Evolutionary conservation across 192 early-diverging fungal species (phyloP), one percentile per base, ranked within the genome.

Genomic region (Umbelopsis isabellina): DNA sequence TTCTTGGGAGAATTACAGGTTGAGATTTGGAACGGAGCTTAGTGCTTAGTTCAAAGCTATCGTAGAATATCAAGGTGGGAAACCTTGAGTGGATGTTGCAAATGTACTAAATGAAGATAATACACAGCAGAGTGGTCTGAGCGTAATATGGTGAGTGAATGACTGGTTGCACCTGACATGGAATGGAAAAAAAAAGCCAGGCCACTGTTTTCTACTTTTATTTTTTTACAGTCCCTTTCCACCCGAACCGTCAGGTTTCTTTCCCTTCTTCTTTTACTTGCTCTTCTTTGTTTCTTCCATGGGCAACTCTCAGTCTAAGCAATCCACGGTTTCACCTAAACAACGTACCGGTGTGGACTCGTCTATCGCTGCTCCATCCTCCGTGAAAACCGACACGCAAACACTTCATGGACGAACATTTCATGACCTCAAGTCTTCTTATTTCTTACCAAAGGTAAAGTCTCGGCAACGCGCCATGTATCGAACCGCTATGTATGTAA

Each of bases 401-500:
- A 33, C 27, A 2, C 27, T 61, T 18, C 55, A 61, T 35, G 55
- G 55, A n/a, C 55, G 55, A 61, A 35, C 55, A 2, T 61, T 61
- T 25, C 55, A 61, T 35, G 55, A 61, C 30, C 10, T 61, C 5
- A 61, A 12, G 4, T 61, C 55, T 7, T 8, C 55, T 0, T 61
- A 61, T 35, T 61, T 61, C n/a, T 18, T 61, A 35, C 55, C 55
- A 61, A 61, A 35, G 55, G 55, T 61, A 61, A 61, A 11, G 30
- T 61, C 16, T 16, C 27, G 22, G 55, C 25, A 30, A 61, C 12
- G 30, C 33, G 30, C 21, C 22, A 23, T 23, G 23, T 35, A 4
- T n/a, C 55, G 16, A 23, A 23, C n/a, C 3, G 11, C 13, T 18
- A 4, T 35, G 7, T 18, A 35, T 16, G 2, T n/a, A n/a, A n/a